Base-by-base conservation (phyloP, 331 rosid genomes). In the Malus hybrid region DNA sequence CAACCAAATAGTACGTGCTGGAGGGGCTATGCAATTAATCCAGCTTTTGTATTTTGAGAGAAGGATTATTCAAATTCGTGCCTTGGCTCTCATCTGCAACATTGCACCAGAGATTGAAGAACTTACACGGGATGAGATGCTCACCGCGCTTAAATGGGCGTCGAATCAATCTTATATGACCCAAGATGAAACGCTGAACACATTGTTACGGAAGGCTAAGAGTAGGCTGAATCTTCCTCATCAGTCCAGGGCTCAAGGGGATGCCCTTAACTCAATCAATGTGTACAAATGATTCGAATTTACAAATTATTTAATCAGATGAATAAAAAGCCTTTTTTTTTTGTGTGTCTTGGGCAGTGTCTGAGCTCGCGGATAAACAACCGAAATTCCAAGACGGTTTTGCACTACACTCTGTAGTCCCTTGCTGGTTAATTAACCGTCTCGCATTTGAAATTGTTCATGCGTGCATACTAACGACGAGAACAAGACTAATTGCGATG, bases 41-140 rank as follows among this genome's bases (percentile, higher is more conserved):
- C 96, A 92, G 87, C 93, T 92, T 1, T 96, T 88, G 67, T 90
- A 90, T 80, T 90, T 92, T 1, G 96, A 96, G 34, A 93, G 87
- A 59, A 87, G 82, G 19, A 73, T 86, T 33, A 91, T 92, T 61
- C 86, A 92, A 79, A 73, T 65, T 80, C 83, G 91, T 89, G 48
- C 48, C 14, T 42, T 90, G 67, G 78, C 63, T 69, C 85, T 92
- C 62, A 86, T 90, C 27, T 81, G 93, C 74, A 88, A 90, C 83
- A 87, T 90, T 75, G 92, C 93, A 11, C 96, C 96, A 4, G 96
- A 92, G 76, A 92, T 88, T 2, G 91, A 92, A 59, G 91, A 87
- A 39, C 93, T 88, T 61, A 93, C 93, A 5, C 50, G 78, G 65
- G 92, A 80, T 4, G 85, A 87, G 88, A 91, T 85, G 60, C 88